These are phyloP conservation scores for Cercospora berteroae DNA, from an alignment of 2,329 filamentous ascomycete genomes.

Conservation along the genomic window DNA sequence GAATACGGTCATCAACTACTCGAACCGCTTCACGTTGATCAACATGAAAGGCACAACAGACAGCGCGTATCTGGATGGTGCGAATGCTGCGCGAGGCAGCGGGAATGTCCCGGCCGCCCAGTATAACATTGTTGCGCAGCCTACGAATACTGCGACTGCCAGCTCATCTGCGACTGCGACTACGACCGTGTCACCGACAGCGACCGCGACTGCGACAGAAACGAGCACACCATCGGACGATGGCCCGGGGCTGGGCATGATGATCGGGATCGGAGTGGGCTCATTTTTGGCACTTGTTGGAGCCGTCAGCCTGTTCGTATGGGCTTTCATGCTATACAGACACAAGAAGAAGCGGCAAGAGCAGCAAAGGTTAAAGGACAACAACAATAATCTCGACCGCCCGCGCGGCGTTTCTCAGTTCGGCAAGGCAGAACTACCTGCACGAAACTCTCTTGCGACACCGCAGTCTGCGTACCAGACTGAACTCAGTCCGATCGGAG, in stretches of 20 bases:
- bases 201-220: slow-evolving; percentile 4
- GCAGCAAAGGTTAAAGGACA: slow-evolving; percentile 3
- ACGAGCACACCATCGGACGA: slow-evolving; percentile 1
- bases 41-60: slow-evolving; percentile 62
- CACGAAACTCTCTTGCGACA: background rate
- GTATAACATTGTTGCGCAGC: slow-evolving; percentile 18
- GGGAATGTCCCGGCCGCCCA: slow-evolving; percentile 24
- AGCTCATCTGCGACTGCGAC: slow-evolving; percentile 2
- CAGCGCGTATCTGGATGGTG: slow-evolving; percentile 36
- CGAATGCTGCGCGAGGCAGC: slow-evolving; percentile 18
- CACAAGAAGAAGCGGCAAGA: slow-evolving; percentile 13
- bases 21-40: slow-evolving; percentile 60
- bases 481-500: slow-evolving; percentile 12
- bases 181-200: background rate
- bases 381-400: background rate
- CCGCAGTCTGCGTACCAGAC: background rate
- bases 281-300: slow-evolving; percentile 15
- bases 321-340: slow-evolving; percentile 14
- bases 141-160: slow-evolving; percentile 3
- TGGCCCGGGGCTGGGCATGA: background rate
- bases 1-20: slow-evolving; percentile 54
- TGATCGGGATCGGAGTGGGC: slow-evolving; percentile 13
- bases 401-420: slow-evolving; percentile 3
- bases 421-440: slow-evolving; percentile 17
- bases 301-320: slow-evolving; percentile 9